A percentile compares a stretch with the other conserved stretches of the same genome.
phyloP scores from a whole-genome alignment of 2,329 filamentous ascomycete species.

The Pseudogymnoascus sp. region DNA sequence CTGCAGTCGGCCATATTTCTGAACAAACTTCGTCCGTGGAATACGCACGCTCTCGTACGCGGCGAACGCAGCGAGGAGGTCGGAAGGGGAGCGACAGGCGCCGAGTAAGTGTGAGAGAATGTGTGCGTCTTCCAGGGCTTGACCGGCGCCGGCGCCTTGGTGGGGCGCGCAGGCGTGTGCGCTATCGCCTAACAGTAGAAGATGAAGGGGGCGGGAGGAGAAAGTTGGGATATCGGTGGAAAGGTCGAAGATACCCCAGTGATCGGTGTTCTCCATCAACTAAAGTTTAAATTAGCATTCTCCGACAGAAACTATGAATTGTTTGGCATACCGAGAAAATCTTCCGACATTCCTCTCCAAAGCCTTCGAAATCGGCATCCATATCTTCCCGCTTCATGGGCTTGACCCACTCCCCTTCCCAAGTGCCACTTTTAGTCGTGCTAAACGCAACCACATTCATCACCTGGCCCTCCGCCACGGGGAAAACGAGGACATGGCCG shows the following conservation, averaged over 20 bases:
- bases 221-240: conserved; percentile 31
- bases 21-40: conserved; percentile 12
- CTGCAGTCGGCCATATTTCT: conserved; percentile 8
- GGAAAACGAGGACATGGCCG: conserved; percentile 53
- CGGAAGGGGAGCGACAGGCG: conserved; percentile 25
- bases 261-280: conserved; percentile 34
- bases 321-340: conserved; percentile 6
- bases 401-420: conserved; percentile 32
- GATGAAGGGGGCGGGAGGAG: conserved; percentile 27
- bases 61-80: conserved; percentile 36
- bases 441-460: conserved; percentile 49
- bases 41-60: conserved; percentile 38
- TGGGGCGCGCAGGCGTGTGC: conserved; percentile 52
- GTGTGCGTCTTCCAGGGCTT: conserved; percentile 43
- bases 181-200: conserved; percentile 48
- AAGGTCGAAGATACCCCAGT: conserved; percentile 38
- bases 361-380: conserved; percentile 31
- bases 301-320: neutral
- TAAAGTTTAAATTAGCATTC: neutral
- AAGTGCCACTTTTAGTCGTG: conserved; percentile 31
- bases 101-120: conserved; percentile 36
- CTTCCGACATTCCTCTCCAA: conserved; percentile 25
- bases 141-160: conserved; percentile 47
- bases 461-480: conserved; percentile 45
- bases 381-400: conserved; percentile 34